These are phyloP conservation scores for Microstegium vimineum DNA, from an alignment of 176 grass and related monocot genomes.

Conservation along the genomic window DNA sequence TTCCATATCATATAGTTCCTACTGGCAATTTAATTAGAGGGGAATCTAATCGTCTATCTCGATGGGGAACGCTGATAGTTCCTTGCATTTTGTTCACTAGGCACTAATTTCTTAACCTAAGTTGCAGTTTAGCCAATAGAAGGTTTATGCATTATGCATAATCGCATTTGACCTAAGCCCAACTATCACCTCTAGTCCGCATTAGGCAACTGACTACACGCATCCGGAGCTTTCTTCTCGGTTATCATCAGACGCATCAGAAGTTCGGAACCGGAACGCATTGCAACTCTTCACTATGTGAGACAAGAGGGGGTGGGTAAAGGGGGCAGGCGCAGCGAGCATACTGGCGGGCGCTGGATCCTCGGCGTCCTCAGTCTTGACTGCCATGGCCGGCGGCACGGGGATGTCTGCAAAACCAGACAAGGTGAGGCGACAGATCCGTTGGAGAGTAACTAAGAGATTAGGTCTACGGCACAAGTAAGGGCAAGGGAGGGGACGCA, in stretches of 20 bases:
- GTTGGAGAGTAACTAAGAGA: background rate
- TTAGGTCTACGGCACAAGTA: background rate
- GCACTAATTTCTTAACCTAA: background rate
- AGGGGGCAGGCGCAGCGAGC: background rate
- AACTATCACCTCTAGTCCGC: background rate
- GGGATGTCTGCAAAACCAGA: slow-evolving; percentile 53
- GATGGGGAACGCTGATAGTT: background rate
- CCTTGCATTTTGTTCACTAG: background rate
- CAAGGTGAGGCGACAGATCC: background rate
- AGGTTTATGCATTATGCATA: background rate
- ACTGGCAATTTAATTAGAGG: background rate
- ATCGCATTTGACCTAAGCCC: background rate
- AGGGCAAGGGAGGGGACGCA: background rate
- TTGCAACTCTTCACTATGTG: background rate
- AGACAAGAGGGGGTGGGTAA: background rate
- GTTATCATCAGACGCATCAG: background rate
- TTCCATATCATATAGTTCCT: background rate
- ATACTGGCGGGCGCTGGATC: slow-evolving; percentile 62
- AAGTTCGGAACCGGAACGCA: background rate
- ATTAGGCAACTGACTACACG: background rate
- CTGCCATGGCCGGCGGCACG: slow-evolving; percentile 59
- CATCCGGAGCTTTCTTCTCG: background rate
- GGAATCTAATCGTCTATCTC: background rate
- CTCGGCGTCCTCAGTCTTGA: slow-evolving; percentile 71
- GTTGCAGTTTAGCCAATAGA: background rate